Conservation (phyloP, 2,329 filamentous ascomycete species). For the Exutisphaerella laricina region DNA sequence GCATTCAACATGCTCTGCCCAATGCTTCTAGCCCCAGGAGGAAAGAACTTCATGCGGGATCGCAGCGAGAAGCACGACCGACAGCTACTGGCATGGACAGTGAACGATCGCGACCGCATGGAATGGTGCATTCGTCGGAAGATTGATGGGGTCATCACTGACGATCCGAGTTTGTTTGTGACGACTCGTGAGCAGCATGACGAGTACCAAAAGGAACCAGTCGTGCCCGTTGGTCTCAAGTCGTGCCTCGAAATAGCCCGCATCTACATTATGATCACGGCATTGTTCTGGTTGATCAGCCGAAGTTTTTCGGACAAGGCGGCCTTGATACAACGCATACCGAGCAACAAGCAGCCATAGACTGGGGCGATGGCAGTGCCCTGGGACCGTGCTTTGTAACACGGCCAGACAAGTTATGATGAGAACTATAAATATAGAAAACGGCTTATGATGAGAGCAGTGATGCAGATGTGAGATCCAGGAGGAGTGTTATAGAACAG, state of each 20-base stretch:
- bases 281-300: conserved; percentile 20
- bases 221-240: conserved; percentile 13
- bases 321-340: conserved; percentile 13
- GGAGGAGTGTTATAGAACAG: too few relatives aligned
- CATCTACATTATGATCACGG: conserved; percentile 16
- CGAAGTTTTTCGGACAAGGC: conserved; percentile 7
- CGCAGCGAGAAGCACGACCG: conserved; percentile 42
- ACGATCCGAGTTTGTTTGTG: conserved; percentile 66
- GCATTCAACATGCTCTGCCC: conserved; percentile 73
- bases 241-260: conserved; percentile 14
- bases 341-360: conserved; percentile 2
- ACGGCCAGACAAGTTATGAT: too few relatives aligned
- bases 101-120: conserved; percentile 76
- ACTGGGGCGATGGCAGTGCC: background rate
- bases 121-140: conserved; percentile 63
- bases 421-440: too few relatives aligned
- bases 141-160: conserved; percentile 79
- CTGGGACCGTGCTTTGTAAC: too few relatives aligned
- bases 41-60: conserved; percentile 56
- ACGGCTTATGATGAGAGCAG: too few relatives aligned
- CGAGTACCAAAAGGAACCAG: conserved; percentile 23
- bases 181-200: conserved; percentile 51
- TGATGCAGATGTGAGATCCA: too few relatives aligned
- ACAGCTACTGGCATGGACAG: conserved; percentile 75
- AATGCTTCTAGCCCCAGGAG: conserved; percentile 62